phyloP scores from a whole-genome alignment of 2,329 filamentous ascomycete species.

The Scytalidium sp. region DNA sequence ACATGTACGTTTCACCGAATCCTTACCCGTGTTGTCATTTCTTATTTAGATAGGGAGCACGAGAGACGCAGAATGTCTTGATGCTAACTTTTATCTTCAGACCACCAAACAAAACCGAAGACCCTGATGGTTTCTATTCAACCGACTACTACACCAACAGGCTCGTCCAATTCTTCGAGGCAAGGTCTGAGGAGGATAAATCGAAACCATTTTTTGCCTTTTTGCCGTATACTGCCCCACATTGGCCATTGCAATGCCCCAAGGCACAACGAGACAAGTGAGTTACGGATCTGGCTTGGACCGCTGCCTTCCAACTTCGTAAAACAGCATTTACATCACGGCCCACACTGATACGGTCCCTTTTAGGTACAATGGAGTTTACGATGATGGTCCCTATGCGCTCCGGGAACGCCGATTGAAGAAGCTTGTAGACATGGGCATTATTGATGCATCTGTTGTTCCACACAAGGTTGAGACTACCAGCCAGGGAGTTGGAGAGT shows the following conservation, averaged over 20 bases:
- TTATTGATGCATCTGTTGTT: conserved; percentile 38
- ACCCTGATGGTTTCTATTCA: conserved; percentile 12
- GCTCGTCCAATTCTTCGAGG: conserved; percentile 12
- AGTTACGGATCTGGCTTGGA: background rate
- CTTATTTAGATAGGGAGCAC: background rate
- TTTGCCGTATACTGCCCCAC: conserved; percentile 48
- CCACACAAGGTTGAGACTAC: conserved; percentile 37
- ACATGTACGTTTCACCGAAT: conserved; percentile 29
- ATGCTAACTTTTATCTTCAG: background rate
- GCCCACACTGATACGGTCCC: conserved; percentile 62
- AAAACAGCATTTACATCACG: conserved; percentile 61
- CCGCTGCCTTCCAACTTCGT: too few species aligned
- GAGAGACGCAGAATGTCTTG: background rate
- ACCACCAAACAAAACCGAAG: background rate
- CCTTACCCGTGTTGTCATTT: background rate
- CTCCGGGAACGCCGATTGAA: conserved; percentile 41
- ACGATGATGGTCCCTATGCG: conserved; percentile 47
- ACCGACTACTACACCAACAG: conserved; percentile 10
- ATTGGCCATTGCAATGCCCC: conserved; percentile 45
- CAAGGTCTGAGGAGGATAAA: conserved; percentile 15
- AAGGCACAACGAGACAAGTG: background rate
- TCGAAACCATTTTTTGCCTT: conserved; percentile 44
- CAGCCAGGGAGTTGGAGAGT: conserved; percentile 38
- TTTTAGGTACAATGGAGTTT: conserved; percentile 47
- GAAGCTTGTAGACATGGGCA: conserved; percentile 40